A percentile compares a stretch with the other conserved stretches of the same genome.
These are phyloP conservation scores for Brassica carinata DNA, from an alignment of 345 rosid genomes.

Conservation along the genomic window DNA sequence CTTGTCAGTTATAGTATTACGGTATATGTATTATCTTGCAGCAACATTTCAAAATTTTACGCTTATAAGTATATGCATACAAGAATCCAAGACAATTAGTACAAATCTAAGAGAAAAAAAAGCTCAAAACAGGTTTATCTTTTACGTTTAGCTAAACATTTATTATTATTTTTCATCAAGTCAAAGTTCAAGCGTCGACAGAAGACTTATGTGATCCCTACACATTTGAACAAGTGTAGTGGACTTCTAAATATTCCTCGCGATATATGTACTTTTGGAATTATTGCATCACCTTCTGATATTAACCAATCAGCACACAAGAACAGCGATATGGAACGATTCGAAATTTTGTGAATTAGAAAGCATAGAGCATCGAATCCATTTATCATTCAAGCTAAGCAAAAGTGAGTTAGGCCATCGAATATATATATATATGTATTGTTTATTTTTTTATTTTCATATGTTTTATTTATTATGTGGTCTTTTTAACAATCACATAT, in stretches of 20 bases:
- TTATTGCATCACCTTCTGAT: conserved; percentile 2
- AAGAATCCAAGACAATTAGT: neutral
- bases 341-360: neutral
- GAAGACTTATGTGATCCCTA: conserved; percentile 5
- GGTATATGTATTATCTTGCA: no score
- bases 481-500: neutral
- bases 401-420: conserved; percentile 39
- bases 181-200: conserved; percentile 23
- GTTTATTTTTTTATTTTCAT: neutral
- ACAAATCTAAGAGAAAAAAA: conserved; percentile 1
- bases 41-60: neutral
- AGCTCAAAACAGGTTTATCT: neutral
- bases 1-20: no score
- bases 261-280: neutral
- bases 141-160: neutral
- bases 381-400: conserved; percentile 24
- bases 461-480: neutral
- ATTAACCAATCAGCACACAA: conserved; percentile 16
- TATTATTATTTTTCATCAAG: conserved; percentile 1
- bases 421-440: neutral
- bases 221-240: conserved; percentile 20
- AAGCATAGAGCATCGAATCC: conserved; percentile 26
- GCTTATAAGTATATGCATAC: neutral
- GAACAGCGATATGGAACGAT: neutral
- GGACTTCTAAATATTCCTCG: conserved; percentile 17